Percentiles rank a stretch among this genome's conserved stretches.
phyloP scores from a whole-genome alignment of 495 filamentous ascomycete species.

The Jackrogersella minutella region DNA sequence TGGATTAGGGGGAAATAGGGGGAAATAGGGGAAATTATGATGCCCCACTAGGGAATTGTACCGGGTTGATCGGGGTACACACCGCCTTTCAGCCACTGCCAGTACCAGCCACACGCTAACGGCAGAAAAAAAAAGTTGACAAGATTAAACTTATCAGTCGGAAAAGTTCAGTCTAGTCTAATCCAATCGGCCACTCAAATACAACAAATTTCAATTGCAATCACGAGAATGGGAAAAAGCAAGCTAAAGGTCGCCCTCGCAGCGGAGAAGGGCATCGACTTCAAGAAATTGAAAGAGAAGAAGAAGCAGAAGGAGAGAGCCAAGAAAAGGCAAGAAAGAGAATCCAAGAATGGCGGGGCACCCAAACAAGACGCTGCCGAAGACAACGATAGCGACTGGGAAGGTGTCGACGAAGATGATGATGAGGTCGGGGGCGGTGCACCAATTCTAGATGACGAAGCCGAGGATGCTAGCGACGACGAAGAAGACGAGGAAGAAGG shows the following conservation, averaged over 20 bases:
- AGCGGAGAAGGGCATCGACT: conserved; percentile 71
- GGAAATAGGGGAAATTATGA: no score
- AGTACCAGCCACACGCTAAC: conserved; percentile 14
- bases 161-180: conserved; percentile 24
- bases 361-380: conserved; percentile 46
- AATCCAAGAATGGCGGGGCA: conserved; percentile 48
- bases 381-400: conserved; percentile 51
- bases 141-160: conserved; percentile 22
- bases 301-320: conserved; percentile 61
- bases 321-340: conserved; percentile 59
- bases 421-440: conserved; percentile 44
- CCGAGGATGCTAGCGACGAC: conserved; percentile 30
- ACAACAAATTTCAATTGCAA: conserved; percentile 21
- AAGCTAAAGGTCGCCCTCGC: conserved; percentile 72
- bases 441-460: conserved; percentile 16
- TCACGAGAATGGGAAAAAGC: conserved; percentile 58
- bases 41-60: no score
- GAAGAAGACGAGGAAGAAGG: conserved; percentile 26
- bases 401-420: conserved; percentile 56
- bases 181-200: conserved; percentile 5
- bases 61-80: no score
- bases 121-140: conserved; percentile 43
- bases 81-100: conserved; percentile 34
- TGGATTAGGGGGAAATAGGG: no score
- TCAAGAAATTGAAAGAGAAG: conserved; percentile 68